Evolutionary conservation across 2,329 filamentous ascomycete genomes (phyloP), one percentile per base, ranked within the genome.

Genomic region (Didymella lethalis): DNA sequence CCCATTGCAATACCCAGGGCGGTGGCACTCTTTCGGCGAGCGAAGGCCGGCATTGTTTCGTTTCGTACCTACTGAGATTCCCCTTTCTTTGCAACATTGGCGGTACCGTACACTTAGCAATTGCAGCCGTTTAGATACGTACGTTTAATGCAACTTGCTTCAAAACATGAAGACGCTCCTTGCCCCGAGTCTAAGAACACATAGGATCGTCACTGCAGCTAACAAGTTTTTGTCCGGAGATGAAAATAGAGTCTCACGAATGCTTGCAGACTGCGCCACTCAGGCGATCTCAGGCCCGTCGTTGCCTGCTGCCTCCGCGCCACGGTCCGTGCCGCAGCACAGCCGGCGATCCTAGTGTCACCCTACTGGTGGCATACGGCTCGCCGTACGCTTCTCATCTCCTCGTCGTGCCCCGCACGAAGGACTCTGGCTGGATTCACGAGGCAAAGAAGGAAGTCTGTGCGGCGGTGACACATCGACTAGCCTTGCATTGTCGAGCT

Each of bases 41-140:
- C 14, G 45, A 38, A 49, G 26, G 26, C 20, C 26, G 45, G 40
- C 31, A 40, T 6, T 18, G 20, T 54, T 54, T 50, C 49, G 23
- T 44, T 51, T 44, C 2, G 16, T 36, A n/a, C 23, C 23, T 48
- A 50, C 41, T 47, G 41, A 59, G 56, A 59, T 59, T 54, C 56
- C 56, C 56, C 56, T 51, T 54, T 54, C 29, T n/a, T 50, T 50
- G 26, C 23, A 43, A 43, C 34, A 54, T 43, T 18, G 50, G 50
- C 43, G 46, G 50, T 59, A 59, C 7, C 46, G n/a, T 54, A 59
- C 16, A 43, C 10, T 40, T 47, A 47, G 40, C 46, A 54, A 50
- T 16, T 23, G 32, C 25, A 18, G 11, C 7, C 14, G 25, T 23
- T 3, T 7, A 28, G 25, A 44, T 44, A 28, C 14, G 41, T n/a